phyloP scores from a whole-genome alignment of 192 early-diverging fungal genomes.

The Backusella sp. region DNA sequence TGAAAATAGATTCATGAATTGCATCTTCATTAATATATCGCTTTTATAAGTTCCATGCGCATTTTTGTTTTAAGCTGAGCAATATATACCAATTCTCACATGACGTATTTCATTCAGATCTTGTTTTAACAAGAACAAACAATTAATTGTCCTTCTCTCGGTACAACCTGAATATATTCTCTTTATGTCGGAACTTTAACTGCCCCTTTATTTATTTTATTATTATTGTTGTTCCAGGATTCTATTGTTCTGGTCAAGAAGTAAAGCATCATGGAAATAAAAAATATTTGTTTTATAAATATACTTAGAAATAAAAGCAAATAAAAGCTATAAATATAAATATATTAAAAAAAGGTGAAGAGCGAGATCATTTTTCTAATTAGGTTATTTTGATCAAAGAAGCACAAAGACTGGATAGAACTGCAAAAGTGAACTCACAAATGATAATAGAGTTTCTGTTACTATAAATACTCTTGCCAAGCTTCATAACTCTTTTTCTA shows the following conservation, averaged over 20 bases:
- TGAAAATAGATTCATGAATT: not conserved
- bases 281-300: not conserved
- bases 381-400: not conserved
- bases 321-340: not conserved
- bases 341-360: not conserved
- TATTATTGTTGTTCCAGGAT: not conserved
- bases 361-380: not conserved
- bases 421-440: not conserved
- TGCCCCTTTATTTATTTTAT: slow-evolving; percentile 1
- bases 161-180: not conserved
- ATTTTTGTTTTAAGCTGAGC: not conserved
- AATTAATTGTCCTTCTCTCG: not conserved
- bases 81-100: not conserved
- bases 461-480: slow-evolving; percentile 3
- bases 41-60: not conserved
- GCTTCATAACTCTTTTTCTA: not conserved
- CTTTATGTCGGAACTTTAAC: not conserved
- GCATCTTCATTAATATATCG: not conserved
- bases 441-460: not conserved
- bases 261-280: not conserved
- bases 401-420: not conserved
- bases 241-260: not conserved
- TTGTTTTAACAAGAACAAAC: not conserved
- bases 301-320: not conserved
- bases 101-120: not conserved